Evolutionary conservation across 192 early-diverging fungal genomes (phyloP).

Genomic region (Piromyces sp.): DNA sequence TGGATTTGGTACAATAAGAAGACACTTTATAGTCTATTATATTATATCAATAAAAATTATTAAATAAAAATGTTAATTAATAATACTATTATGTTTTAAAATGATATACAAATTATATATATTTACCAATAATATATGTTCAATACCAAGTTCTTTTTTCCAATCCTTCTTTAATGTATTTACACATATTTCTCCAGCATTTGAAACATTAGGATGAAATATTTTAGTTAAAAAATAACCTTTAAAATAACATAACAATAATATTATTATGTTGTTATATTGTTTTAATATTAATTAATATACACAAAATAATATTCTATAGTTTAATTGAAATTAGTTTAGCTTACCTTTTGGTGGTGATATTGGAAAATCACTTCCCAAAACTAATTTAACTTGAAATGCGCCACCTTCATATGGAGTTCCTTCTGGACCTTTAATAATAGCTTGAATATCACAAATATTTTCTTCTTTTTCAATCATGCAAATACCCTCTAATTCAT

Average conservation of each 20-base stretch:
- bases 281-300: no score
- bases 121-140: conserved; percentile 64
- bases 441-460: not conserved
- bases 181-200: conserved; percentile 82
- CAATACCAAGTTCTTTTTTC: conserved; percentile 69
- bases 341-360: conserved; percentile 57
- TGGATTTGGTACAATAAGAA: conserved; percentile 85
- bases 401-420: conserved; percentile 72
- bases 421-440: conserved; percentile 19
- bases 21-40: conserved; percentile 73
- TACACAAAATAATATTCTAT: no score
- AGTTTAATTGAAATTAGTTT: no score
- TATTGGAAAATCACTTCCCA: conserved; percentile 59
- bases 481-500: not conserved
- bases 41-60: not conserved
- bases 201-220: conserved; percentile 89
- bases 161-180: conserved; percentile 93
- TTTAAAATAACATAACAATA: conserved; percentile 6
- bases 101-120: not conserved
- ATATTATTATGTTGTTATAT: no score
- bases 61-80: not conserved
- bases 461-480: not conserved
- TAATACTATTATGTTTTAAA: not conserved
- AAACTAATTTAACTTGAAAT: conserved; percentile 52
- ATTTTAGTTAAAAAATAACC: conserved; percentile 81